Base-by-base conservation (phyloP, 1,139 yeast genomes). In the Lodderomyces orthopsilosis region DNA sequence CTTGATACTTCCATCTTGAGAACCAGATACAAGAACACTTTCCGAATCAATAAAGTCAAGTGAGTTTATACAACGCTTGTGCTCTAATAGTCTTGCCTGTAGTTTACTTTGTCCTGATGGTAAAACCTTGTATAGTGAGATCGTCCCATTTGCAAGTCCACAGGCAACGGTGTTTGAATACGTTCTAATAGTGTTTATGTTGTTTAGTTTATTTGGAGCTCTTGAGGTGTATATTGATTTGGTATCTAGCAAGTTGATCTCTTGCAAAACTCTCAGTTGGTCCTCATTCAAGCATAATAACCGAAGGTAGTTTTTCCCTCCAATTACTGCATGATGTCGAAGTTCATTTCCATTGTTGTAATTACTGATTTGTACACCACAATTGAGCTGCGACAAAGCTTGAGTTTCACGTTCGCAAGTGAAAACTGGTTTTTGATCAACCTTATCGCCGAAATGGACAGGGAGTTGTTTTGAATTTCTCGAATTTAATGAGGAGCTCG, bases 1-100 rank as follows among this genome's bases (percentile, higher is more conserved):
- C 51, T 88, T 84, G 45, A 91, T 81, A 15, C 84, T 72, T 2
- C 98, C 97, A 63, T 93, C 98, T 57, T 89, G 96, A 0, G 95
- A 85, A 0, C 96, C 98, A 1, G 96, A 85, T 2, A 89, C 63
- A 13, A 93, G 62, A 38, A 79, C 70, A 52, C 77, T 75, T 1
- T 85, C 77, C 38, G 77, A 76, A 3, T 74, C 73, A 14, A 66
- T 55, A 59, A 89, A 90, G 46, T 86, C 89, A 23, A 93, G 67
- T 1, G 95, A 78, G 57, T 90, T 89, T 38, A 93, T 83, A 3
- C 95, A 83, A 44, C 98, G 68, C 41, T 83, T 82, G 54, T 89
- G 96, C 50, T 87, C 96, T 13, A 75, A 65, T 32, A 84, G 66
- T 37, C 77, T 71, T 41, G 74, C 58, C 24, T 75, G 55, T 13